Percentiles rank a stretch among this genome's conserved stretches.
phyloP scores from a whole-genome alignment of 495 filamentous ascomycete species.

The Terfezia claveryi region DNA sequence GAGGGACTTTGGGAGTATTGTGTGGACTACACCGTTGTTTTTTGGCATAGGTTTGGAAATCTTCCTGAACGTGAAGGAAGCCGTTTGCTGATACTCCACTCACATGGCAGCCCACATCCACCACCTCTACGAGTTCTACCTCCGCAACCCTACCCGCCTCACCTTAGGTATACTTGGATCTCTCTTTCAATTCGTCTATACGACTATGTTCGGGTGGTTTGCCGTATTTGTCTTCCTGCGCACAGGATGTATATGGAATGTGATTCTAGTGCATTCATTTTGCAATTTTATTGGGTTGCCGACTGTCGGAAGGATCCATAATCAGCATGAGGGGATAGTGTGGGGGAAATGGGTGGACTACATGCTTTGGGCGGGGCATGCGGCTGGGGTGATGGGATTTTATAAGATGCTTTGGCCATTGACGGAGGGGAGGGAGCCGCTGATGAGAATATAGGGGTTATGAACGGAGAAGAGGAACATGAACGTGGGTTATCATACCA shows the following conservation, averaged over 20 bases:
- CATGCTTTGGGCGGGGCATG: background rate
- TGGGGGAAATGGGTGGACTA: conserved; percentile 7
- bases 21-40: conserved; percentile 66
- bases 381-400: background rate
- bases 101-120: conserved; percentile 49
- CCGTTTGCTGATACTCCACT: background rate
- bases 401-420: conserved; percentile 4
- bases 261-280: conserved; percentile 59
- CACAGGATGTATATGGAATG: conserved; percentile 54
- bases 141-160: conserved; percentile 52
- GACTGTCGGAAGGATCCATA: conserved; percentile 59
- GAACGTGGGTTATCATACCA: too few relatives aligned
- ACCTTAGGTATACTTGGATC: conserved; percentile 41
- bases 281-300: conserved; percentile 87
- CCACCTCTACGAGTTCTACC: conserved; percentile 84
- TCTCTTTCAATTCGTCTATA: conserved; percentile 74
- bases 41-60: conserved; percentile 44
- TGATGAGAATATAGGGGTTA: conserved; percentile 1
- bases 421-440: conserved; percentile 7
- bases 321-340: conserved; percentile 17
- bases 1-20: conserved; percentile 31
- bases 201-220: conserved; percentile 79
- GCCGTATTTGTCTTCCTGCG: conserved; percentile 78
- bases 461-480: background rate
- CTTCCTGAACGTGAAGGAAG: too few relatives aligned